Evolutionary conservation across 2,329 filamentous ascomycete genomes (phyloP).

Genomic region (Dothistroma septosporum): DNA sequence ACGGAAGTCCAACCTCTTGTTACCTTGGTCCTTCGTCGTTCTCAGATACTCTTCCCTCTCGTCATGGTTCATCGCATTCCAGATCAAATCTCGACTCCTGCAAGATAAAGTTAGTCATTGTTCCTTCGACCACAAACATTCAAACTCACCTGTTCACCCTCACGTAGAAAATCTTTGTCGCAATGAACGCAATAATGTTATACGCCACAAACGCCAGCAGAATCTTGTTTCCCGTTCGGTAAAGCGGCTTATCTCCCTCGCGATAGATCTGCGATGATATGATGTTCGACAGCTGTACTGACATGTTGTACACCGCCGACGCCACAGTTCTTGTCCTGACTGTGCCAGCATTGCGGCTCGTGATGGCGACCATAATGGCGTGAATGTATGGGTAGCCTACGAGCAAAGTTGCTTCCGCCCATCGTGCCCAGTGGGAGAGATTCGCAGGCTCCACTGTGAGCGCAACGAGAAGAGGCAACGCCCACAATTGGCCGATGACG

Average conservation of each 20-base stretch:
- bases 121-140: background rate
- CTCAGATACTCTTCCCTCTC: slow-evolving; percentile 50
- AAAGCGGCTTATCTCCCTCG: slow-evolving; percentile 52
- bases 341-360: slow-evolving; percentile 58
- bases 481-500: slow-evolving; percentile 40
- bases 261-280: slow-evolving; percentile 48
- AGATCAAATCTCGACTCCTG: slow-evolving; percentile 36
- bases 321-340: slow-evolving; percentile 61
- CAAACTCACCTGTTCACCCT: slow-evolving; percentile 42
- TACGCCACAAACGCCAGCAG: slow-evolving; percentile 49
- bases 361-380: slow-evolving; percentile 58
- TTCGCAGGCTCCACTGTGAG: slow-evolving; percentile 35
- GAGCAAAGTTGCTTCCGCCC: slow-evolving; percentile 38
- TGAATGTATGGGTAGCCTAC: slow-evolving; percentile 45
- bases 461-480: slow-evolving; percentile 40
- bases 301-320: slow-evolving; percentile 59
- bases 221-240: slow-evolving; percentile 51
- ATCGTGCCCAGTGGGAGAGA: slow-evolving; percentile 36
- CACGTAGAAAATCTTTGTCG: slow-evolving; percentile 53
- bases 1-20: slow-evolving; percentile 41
- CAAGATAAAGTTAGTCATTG: background rate
- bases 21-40: slow-evolving; percentile 37
- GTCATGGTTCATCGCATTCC: slow-evolving; percentile 48
- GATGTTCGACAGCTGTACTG: slow-evolving; percentile 40
- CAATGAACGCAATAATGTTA: slow-evolving; percentile 50